These are phyloP conservation scores for Neurospora sublineolata DNA, from an alignment of 495 filamentous ascomycete genomes.

Conservation along the genomic window DNA sequence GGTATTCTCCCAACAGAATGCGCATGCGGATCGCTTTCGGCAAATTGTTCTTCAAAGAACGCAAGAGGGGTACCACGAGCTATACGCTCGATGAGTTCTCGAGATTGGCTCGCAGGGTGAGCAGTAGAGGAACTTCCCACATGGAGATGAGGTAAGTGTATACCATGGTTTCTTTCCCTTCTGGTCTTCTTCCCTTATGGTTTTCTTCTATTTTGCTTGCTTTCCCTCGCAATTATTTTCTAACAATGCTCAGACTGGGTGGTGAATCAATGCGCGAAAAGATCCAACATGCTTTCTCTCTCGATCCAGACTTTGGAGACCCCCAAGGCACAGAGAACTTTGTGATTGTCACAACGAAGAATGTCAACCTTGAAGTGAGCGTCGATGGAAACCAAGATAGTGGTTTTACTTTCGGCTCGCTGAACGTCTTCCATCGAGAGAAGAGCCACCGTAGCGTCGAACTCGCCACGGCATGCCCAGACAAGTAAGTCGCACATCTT, in stretches of 20 bases:
- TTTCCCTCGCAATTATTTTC: background rate
- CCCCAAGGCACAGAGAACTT: background rate
- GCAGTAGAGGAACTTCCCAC: conserved; percentile 18
- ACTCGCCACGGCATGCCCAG: conserved; percentile 25
- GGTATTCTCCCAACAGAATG: conserved; percentile 14
- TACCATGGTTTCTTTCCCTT: background rate
- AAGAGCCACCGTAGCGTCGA: conserved; percentile 14
- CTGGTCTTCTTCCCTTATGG: background rate
- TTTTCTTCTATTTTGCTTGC: background rate
- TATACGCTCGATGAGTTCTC: conserved; percentile 41
- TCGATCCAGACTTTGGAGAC: background rate
- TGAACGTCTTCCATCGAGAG: conserved; percentile 3
- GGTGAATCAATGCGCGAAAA: background rate
- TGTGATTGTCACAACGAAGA: conserved; percentile 10
- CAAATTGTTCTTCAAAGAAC: conserved; percentile 36
- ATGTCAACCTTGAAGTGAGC: conserved; percentile 9
- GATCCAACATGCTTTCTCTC: background rate
- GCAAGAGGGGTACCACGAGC: conserved; percentile 21
- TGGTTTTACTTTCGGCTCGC: conserved; percentile 3
- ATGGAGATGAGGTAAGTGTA: conserved; percentile 27
- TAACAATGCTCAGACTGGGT: background rate
- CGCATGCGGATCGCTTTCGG: conserved; percentile 48
- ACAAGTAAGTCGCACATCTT: conserved; percentile 21
- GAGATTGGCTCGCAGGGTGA: conserved; percentile 27
- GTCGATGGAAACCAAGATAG: conserved; percentile 1